Conservation (phyloP, 331 rosid species). For the Pyracantha coccinea region DNA sequence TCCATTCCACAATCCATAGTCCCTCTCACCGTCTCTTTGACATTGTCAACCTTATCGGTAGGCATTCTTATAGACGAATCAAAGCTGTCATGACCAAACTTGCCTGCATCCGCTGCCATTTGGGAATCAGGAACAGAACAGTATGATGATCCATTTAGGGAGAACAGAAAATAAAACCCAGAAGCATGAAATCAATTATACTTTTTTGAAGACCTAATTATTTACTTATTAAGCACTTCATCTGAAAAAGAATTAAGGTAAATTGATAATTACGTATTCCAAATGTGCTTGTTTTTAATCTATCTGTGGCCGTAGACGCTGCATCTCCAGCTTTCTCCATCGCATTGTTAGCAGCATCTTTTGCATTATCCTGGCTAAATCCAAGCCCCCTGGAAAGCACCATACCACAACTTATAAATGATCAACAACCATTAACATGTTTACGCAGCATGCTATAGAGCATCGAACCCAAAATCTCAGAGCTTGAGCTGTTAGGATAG, state of each 20-base stretch:
- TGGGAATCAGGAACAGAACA: neutral
- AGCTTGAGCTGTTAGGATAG: neutral
- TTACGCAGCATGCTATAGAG: neutral
- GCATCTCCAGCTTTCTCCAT: constrained; percentile 31
- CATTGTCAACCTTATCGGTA: neutral
- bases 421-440: neutral
- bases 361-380: constrained; percentile 2
- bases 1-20: neutral
- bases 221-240: neutral
- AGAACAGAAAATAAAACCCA: neutral
- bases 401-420: constrained; percentile 9
- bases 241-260: neutral
- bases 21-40: neutral
- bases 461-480: neutral
- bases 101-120: neutral
- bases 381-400: constrained; percentile 1
- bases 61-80: neutral
- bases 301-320: constrained; percentile 30
- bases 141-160: neutral
- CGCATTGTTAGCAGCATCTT: neutral
- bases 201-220: neutral
- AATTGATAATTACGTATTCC: constrained; percentile 30
- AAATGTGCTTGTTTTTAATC: constrained; percentile 16
- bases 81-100: constrained; percentile 13
- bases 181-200: neutral